Conservation (phyloP, 805 yeast species). For the Cyberlindnera xylosilytica region DNA sequence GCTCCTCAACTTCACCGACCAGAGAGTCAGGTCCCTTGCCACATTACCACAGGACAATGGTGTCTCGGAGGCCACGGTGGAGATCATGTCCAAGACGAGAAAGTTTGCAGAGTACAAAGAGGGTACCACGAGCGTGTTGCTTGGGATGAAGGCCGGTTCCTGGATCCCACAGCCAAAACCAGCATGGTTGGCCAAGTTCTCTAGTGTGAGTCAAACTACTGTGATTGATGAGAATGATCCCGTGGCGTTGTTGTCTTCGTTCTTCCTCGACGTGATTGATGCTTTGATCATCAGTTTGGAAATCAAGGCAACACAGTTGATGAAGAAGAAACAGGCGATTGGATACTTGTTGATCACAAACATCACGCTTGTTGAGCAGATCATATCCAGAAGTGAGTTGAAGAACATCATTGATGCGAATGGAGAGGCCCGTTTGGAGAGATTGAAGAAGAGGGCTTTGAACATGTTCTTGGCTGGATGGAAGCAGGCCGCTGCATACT, state of each 20-base stretch:
- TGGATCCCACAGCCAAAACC: constrained; percentile 69
- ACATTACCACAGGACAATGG: constrained; percentile 64
- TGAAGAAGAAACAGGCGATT: constrained; percentile 37
- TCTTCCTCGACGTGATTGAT: constrained; percentile 75
- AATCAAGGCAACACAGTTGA: constrained; percentile 43
- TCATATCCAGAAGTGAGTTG: constrained; percentile 58
- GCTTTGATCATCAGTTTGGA: constrained; percentile 65
- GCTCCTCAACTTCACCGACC: constrained; percentile 53
- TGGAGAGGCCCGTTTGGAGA: constrained; percentile 63
- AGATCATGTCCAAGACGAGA: constrained; percentile 62
- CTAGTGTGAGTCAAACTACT: constrained; percentile 43
- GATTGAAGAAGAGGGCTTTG: constrained; percentile 68
- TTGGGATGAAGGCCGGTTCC: constrained; percentile 49
- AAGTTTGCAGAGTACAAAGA: constrained; percentile 59
- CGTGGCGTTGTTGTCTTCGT: constrained; percentile 56
- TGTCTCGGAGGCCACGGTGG: constrained; percentile 70
- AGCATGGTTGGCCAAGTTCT: constrained; percentile 45
- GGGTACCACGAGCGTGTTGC: constrained; percentile 50
- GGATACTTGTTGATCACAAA: constrained; percentile 75
- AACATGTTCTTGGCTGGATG: constrained; percentile 73
- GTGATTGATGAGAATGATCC: constrained; percentile 41
- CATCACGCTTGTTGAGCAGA: constrained; percentile 69
- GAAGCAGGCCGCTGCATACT: constrained; percentile 71
- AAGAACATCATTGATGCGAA: constrained; percentile 50
- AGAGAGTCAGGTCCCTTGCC: constrained; percentile 42